phyloP scores from a whole-genome alignment of 148 eudicot species.

The Chenopodium suecicum region DNA sequence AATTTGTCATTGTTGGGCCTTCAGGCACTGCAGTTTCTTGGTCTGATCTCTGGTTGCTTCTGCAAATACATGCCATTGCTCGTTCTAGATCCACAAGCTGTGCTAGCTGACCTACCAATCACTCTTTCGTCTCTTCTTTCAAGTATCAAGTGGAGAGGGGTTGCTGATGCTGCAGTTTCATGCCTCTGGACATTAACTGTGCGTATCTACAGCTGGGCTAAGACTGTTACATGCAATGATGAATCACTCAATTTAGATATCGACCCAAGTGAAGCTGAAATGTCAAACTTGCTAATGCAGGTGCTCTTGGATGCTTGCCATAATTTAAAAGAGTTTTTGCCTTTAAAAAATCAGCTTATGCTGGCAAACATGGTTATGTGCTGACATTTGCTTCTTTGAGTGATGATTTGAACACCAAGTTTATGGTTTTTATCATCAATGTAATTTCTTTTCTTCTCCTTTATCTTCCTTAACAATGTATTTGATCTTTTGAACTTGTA shows the following conservation, averaged over 20 bases:
- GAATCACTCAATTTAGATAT: conserved; percentile 38
- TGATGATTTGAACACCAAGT: neutral
- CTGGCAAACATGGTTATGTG: conserved; percentile 59
- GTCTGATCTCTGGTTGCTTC: conserved; percentile 66
- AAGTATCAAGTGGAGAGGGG: conserved; percentile 40
- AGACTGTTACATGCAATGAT: conserved; percentile 16
- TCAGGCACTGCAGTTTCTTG: conserved; percentile 70
- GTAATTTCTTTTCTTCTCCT: too few species aligned
- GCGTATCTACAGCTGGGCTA: conserved; percentile 55
- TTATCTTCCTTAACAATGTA: too few species aligned
- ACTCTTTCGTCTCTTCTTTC: conserved; percentile 61
- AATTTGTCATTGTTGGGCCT: neutral
- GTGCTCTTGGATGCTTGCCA: conserved; percentile 54
- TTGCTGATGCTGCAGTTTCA: conserved; percentile 56
- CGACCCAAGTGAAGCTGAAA: conserved; percentile 45
- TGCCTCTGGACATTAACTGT: conserved; percentile 52
- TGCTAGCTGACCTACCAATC: conserved; percentile 68
- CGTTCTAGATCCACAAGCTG: conserved; percentile 44
- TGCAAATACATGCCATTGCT: conserved; percentile 81
- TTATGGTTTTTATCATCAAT: too few species aligned
- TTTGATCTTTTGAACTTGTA: too few species aligned
- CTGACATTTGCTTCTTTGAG: neutral
- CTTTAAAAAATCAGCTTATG: conserved; percentile 64
- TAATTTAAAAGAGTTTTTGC: conserved; percentile 48
- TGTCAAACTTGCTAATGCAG: conserved; percentile 38